These are phyloP conservation scores for Kuraishia piskuri DNA, from an alignment of 805 yeast species.

Conservation along the genomic window DNA sequence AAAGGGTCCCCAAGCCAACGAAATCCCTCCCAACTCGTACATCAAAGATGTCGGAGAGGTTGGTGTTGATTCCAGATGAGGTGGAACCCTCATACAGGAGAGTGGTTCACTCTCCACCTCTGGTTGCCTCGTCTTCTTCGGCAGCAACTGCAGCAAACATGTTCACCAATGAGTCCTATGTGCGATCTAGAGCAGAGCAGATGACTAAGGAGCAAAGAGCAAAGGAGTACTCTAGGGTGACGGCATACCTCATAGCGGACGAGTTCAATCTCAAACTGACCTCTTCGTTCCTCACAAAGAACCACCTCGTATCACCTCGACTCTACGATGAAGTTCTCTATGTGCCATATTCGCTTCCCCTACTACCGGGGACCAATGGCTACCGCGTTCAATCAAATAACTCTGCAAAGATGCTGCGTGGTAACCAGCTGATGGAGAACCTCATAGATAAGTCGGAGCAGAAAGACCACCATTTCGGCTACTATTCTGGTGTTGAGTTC, in stretches of 20 bases:
- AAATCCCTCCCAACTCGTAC: conserved; percentile 64
- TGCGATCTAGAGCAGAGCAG: conserved; percentile 38
- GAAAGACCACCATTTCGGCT: conserved; percentile 87
- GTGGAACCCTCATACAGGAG: conserved; percentile 12
- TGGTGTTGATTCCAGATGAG: conserved; percentile 77
- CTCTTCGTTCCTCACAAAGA: conserved; percentile 50
- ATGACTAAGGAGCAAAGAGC: conserved; percentile 52
- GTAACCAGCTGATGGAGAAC: conserved; percentile 55
- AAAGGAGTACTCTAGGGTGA: conserved; percentile 69
- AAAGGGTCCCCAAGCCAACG: conserved; percentile 36
- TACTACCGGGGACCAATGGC: conserved; percentile 77
- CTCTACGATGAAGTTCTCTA: conserved; percentile 89
- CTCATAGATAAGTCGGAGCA: conserved; percentile 76
- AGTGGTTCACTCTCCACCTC: not conserved
- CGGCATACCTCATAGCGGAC: conserved; percentile 88
- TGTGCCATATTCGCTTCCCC: conserved; percentile 81
- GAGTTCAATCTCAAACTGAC: conserved; percentile 61
- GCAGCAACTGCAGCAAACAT: conserved; percentile 22
- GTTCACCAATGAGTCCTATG: conserved; percentile 19
- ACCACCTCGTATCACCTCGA: conserved; percentile 81
- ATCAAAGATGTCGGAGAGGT: conserved; percentile 76
- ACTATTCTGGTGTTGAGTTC: conserved; percentile 66
- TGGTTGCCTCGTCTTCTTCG: conserved; percentile 5
- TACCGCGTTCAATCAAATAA: conserved; percentile 67
- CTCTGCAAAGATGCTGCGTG: conserved; percentile 28